Conservation (phyloP, 1,284 basidiomycete genomes). For the Ganoderma boninense region DNA sequence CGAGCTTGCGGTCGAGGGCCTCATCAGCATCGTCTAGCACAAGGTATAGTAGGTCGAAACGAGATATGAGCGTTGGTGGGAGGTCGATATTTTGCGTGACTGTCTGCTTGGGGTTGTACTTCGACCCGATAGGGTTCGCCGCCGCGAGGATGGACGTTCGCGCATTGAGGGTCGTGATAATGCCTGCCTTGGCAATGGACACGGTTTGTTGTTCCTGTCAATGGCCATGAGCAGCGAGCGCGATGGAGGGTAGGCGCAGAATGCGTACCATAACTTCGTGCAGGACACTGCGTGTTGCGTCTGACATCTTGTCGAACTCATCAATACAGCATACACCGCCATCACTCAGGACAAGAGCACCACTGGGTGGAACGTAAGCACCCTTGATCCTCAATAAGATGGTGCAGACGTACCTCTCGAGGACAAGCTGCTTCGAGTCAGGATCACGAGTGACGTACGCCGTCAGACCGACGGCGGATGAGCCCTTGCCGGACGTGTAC, state of each 20-base stretch:
- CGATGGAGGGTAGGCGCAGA: background rate
- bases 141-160: slow-evolving; percentile 97
- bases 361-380: slow-evolving; percentile 57
- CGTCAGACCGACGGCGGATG: slow-evolving; percentile 97
- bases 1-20: slow-evolving; percentile 86
- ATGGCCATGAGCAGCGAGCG: background rate
- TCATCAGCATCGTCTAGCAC: slow-evolving; percentile 97
- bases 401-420: slow-evolving; percentile 77
- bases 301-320: slow-evolving; percentile 99
- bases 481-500: slow-evolving; percentile 97
- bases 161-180: slow-evolving; percentile 98
- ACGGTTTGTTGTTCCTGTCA: slow-evolving; percentile 98
- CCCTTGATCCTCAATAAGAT: background rate
- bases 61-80: slow-evolving; percentile 96
- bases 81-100: slow-evolving; percentile 92
- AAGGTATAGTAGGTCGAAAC: slow-evolving; percentile 98
- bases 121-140: slow-evolving; percentile 96
- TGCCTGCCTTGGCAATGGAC: slow-evolving; percentile 99
- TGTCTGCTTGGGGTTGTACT: slow-evolving; percentile 91
- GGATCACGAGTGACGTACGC: slow-evolving; percentile 98
- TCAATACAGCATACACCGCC: slow-evolving; percentile 99
- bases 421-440: slow-evolving; percentile 96
- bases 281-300: slow-evolving; percentile 93
- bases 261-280: slow-evolving; percentile 96
- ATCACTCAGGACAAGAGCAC: slow-evolving; percentile 95